A percentile compares a stretch with the other conserved stretches of the same genome.
phyloP scores from a whole-genome alignment of 495 filamentous ascomycete species.

The Neurospora africana region DNA sequence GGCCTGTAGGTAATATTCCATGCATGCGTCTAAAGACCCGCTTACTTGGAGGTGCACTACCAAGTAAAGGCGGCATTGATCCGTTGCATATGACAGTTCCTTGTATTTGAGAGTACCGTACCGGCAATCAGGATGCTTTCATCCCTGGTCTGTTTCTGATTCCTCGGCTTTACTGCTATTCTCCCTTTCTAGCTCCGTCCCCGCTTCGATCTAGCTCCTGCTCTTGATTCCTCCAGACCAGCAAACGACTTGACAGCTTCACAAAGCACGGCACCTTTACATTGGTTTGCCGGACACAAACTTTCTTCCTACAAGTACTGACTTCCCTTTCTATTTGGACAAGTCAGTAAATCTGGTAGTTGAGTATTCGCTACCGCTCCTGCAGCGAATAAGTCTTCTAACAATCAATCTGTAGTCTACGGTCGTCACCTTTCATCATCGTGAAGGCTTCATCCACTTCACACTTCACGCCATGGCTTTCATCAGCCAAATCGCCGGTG shows the following conservation, averaged over 20 bases:
- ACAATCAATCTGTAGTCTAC: neutral
- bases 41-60: too few relatives aligned
- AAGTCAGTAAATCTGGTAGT: neutral
- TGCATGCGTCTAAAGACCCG: neutral
- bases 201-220: neutral
- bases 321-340: neutral
- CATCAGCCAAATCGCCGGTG: neutral
- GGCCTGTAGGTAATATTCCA: neutral
- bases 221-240: neutral
- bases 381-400: neutral
- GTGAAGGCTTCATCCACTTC: neutral
- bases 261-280: neutral
- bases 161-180: too few relatives aligned
- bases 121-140: neutral
- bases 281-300: too few relatives aligned
- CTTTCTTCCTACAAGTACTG: neutral
- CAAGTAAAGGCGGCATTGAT: neutral
- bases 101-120: neutral
- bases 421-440: neutral
- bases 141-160: neutral
- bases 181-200: neutral
- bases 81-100: neutral
- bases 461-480: neutral
- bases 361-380: neutral
- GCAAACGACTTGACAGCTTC: neutral